Conservation (phyloP, 805 yeast species). For the Ogataea allantospora region DNA sequence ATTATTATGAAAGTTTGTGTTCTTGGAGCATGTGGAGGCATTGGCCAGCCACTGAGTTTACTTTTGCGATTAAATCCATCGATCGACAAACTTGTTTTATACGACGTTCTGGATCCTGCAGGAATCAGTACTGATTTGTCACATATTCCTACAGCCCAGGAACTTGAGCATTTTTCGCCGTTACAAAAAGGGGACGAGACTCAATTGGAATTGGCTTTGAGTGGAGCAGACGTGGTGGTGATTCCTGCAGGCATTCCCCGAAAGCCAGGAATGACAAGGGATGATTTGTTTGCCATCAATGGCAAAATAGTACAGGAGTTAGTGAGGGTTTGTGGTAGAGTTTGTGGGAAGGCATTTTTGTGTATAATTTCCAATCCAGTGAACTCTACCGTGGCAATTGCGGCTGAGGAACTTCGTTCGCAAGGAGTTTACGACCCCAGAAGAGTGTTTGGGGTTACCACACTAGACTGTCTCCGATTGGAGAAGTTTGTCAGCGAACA, state of each 20-base stretch:
- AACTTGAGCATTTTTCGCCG: conserved; percentile 41
- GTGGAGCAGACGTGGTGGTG: conserved; percentile 46
- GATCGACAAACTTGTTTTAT: conserved; percentile 66
- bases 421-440: conserved; percentile 49
- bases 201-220: conserved; percentile 40
- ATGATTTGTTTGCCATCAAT: conserved; percentile 56
- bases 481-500: conserved; percentile 70
- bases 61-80: conserved; percentile 66
- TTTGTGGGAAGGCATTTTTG: conserved; percentile 46
- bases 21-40: conserved; percentile 90
- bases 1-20: conserved; percentile 47
- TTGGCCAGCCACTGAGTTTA: conserved; percentile 88
- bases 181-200: conserved; percentile 24
- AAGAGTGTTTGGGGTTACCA: conserved; percentile 55
- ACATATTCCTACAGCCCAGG: conserved; percentile 60
- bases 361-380: conserved; percentile 59
- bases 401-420: conserved; percentile 52
- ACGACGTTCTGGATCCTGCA: conserved; percentile 77
- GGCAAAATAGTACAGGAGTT: conserved; percentile 50
- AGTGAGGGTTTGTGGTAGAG: conserved; percentile 48
- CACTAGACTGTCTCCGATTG: conserved; percentile 61
- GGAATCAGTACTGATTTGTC: conserved; percentile 89
- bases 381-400: conserved; percentile 59
- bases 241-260: conserved; percentile 64
- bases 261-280: conserved; percentile 65